Base-by-base conservation (phyloP, 345 rosid genomes). In the Hevea brasiliensis region DNA sequence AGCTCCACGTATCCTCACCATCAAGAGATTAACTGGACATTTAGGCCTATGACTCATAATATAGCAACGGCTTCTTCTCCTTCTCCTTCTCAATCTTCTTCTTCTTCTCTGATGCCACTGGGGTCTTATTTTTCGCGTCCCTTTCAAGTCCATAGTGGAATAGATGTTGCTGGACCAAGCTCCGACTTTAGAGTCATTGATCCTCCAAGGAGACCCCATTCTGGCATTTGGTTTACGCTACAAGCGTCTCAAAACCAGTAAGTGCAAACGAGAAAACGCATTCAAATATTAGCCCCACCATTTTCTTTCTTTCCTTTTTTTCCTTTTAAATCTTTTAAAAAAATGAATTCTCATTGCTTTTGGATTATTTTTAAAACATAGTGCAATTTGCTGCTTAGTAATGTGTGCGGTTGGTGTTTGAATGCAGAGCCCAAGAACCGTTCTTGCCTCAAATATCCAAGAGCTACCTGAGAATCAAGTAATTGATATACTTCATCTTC, bases 401-500 rank as follows among this genome's bases (percentile, higher is more conserved):
- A 20, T 17, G 70, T 17, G 32, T 45, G 11, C 23, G 47, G 12
- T 66, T 66, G 24, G 14, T 71, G 60, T 20, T 8, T 54, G n/a
- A 81, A 78, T 87, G 86, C 91, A 95, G 99, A 81, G 80, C 82
- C 11, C 87, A 78, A 85, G 96, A 92, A 72, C 97, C 98, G 37
- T 87, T 87, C 78, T 81, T 96, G 87, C 99, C 97, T 61, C 99
- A 93, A 73, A 89, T 96, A 87, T 88, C 90, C 1, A 93, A 91
- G 88, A 88, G 96, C 93, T 93, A 87, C 88, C 87, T 96, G 68
- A 89, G 99, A 86, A 96, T 96, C 96, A 96, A 93, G 99, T 96
- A 86, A 83, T 67, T 47, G 10, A 65, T 65, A 32, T 2, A 44
- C 17, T 15, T 9, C 61, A 35, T 44, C 71, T 41, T 72, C 54